Percentiles rank a stretch among this genome's conserved stretches.
Evolutionary conservation across 805 yeast species (phyloP).

Genomic region (Kluyveromyces aestuarii): DNA sequence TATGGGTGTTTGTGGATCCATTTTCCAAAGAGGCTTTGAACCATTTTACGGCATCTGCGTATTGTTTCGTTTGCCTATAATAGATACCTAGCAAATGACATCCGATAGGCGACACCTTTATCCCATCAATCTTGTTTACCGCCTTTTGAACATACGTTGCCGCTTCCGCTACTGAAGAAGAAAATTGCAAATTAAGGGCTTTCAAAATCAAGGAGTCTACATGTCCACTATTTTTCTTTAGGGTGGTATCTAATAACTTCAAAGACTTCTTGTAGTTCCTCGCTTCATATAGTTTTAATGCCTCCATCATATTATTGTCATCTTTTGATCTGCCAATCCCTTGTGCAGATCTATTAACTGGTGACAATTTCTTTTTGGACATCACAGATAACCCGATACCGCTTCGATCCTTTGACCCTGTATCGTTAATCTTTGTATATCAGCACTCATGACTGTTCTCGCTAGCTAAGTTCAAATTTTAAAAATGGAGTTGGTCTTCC

Average conservation of each 20-base stretch:
- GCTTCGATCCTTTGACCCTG: too few species aligned
- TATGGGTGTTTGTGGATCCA: conserved; percentile 69
- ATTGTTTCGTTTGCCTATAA: conserved; percentile 60
- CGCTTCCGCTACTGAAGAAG: conserved; percentile 57
- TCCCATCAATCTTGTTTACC: conserved; percentile 41
- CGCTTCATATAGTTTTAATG: conserved; percentile 71
- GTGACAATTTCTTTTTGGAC: conserved; percentile 18
- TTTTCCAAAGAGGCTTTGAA: conserved; percentile 65
- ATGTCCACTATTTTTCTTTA: conserved; percentile 68
- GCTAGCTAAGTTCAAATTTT: background rate
- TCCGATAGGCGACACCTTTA: conserved; percentile 49
- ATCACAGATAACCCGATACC: conserved; percentile 3
- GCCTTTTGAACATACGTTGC: conserved; percentile 54
- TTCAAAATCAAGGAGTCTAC: conserved; percentile 80
- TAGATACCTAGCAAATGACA: conserved; percentile 83
- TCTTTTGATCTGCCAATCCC: conserved; percentile 42
- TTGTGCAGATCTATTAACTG: conserved; percentile 8
- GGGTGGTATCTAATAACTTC: conserved; percentile 60
- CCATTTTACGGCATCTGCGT: conserved; percentile 70
- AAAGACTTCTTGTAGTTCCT: conserved; percentile 84
- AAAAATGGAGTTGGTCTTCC: too few species aligned
- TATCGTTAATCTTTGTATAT: too few species aligned
- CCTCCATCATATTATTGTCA: conserved; percentile 68
- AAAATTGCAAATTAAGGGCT: conserved; percentile 56
- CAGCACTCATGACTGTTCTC: background rate